phyloP scores from a whole-genome alignment of 139 green algal genomes.

The Yamagishiella unicocca region DNA sequence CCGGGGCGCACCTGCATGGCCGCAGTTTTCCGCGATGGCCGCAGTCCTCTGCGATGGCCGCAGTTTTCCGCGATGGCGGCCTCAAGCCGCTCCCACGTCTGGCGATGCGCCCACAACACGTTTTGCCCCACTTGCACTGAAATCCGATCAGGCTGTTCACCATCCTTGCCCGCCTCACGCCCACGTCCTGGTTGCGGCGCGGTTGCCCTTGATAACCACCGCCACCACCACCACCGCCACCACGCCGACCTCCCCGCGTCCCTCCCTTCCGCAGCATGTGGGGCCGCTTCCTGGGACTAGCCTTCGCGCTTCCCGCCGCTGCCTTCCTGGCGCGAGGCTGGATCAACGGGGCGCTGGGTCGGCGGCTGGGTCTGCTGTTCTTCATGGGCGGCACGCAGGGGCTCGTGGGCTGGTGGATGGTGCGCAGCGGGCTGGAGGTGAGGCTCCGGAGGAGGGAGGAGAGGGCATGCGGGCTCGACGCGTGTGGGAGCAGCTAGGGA shows the following conservation, averaged over 20 bases:
- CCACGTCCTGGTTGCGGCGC: too few relatives aligned
- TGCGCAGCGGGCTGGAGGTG: constrained; percentile 86
- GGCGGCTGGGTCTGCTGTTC: constrained; percentile 89
- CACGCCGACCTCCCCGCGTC: not conserved
- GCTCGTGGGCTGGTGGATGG: constrained; percentile 99
- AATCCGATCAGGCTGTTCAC: too few relatives aligned
- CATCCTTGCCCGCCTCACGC: too few relatives aligned
- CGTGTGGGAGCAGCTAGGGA: too few relatives aligned
- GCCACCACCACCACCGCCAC: too few relatives aligned
- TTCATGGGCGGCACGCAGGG: constrained; percentile 93
- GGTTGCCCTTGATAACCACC: too few relatives aligned
- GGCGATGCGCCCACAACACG: too few relatives aligned
- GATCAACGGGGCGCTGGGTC: constrained; percentile 81
- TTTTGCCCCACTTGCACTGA: too few relatives aligned
- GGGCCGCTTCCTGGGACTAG: constrained; percentile 80
- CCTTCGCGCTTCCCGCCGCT: constrained; percentile 85
- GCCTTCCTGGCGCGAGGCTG: constrained; percentile 81
- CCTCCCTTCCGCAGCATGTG: constrained; percentile 71
- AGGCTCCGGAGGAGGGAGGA: constrained; percentile 4
- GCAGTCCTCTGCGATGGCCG: too few relatives aligned
- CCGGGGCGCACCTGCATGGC: too few relatives aligned
- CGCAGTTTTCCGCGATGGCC: not conserved
- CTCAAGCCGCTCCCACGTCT: too few relatives aligned
- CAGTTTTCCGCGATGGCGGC: too few relatives aligned
- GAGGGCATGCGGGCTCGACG: not conserved